A percentile compares a stretch with the other conserved stretches of the same genome.
Conservation (phyloP, 73 alveolate genomes). For the Tetrahymena malaccensis region DNA sequence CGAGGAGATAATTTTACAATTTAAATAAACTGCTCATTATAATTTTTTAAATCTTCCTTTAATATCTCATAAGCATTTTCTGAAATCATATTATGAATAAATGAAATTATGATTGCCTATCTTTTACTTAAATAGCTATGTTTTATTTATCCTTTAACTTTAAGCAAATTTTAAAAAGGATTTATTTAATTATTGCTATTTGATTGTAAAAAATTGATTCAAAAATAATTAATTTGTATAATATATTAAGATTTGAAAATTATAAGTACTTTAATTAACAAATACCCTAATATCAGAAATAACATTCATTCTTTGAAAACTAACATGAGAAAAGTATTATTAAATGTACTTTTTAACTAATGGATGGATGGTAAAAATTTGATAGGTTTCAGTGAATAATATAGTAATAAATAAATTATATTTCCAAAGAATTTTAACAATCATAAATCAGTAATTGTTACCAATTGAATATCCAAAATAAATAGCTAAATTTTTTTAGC, state of each 20-base stretch:
- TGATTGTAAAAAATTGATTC: not conserved
- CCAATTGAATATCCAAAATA: too few relatives aligned
- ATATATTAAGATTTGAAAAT: not conserved
- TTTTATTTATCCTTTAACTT: not conserved
- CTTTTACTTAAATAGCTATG: not conserved
- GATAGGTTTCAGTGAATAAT: not conserved
- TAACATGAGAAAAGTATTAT: not conserved
- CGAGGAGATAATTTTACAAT: not conserved
- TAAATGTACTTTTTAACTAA: too few relatives aligned
- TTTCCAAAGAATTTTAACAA: not conserved
- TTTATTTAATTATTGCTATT: too few relatives aligned
- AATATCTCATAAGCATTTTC: not conserved
- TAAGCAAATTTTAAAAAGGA: not conserved
- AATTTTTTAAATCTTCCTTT: not conserved
- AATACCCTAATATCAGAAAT: not conserved
- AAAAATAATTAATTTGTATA: too few relatives aligned
- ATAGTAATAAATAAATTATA: too few relatives aligned
- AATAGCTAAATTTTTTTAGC: too few relatives aligned
- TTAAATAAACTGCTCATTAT: not conserved
- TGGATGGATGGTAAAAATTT: not conserved
- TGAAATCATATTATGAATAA: not conserved
- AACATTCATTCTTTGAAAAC: not conserved
- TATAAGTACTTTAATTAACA: not conserved
- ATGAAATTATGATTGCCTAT: not conserved
- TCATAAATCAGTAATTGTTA: too few relatives aligned